Evolutionary conservation across 1,284 basidiomycete species (phyloP).

Genomic region (Fomitopsis pinicola): DNA sequence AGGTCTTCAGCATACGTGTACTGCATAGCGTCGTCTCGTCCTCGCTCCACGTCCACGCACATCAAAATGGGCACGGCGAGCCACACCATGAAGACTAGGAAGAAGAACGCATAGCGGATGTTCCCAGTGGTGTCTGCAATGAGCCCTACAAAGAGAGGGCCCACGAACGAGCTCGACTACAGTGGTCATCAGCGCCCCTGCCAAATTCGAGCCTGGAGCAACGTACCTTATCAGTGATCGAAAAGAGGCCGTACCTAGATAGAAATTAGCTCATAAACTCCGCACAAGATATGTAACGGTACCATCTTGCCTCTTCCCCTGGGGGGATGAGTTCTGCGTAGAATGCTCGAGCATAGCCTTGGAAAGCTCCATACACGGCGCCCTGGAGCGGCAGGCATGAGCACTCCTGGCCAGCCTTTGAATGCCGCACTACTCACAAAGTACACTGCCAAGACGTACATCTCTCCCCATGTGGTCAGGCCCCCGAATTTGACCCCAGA

Average conservation of each 20-base stretch:
- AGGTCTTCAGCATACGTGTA: conserved; percentile 29
- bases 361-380: conserved; percentile 73
- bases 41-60: conserved; percentile 64
- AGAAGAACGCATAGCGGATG: conserved; percentile 86
- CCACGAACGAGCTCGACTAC: conserved; percentile 84
- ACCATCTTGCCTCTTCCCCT: conserved; percentile 79
- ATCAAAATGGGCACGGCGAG: conserved; percentile 72
- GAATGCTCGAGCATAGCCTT: conserved; percentile 75
- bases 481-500: conserved; percentile 54
- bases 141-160: conserved; percentile 79
- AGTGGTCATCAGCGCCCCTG: not conserved
- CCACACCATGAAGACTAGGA: conserved; percentile 79
- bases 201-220: not conserved
- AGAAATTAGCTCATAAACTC: not conserved
- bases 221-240: conserved; percentile 81
- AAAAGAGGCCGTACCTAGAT: conserved; percentile 67
- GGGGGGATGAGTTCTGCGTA: conserved; percentile 77
- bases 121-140: conserved; percentile 86
- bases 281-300: not conserved
- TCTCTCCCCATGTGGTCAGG: conserved; percentile 74
- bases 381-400: conserved; percentile 32
- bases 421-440: conserved; percentile 49
- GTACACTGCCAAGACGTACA: conserved; percentile 78
- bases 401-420: not conserved
- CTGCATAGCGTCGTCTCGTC: conserved; percentile 59